Conservation (phyloP, 208 protist species). For the Leishmania mexicana region DNA sequence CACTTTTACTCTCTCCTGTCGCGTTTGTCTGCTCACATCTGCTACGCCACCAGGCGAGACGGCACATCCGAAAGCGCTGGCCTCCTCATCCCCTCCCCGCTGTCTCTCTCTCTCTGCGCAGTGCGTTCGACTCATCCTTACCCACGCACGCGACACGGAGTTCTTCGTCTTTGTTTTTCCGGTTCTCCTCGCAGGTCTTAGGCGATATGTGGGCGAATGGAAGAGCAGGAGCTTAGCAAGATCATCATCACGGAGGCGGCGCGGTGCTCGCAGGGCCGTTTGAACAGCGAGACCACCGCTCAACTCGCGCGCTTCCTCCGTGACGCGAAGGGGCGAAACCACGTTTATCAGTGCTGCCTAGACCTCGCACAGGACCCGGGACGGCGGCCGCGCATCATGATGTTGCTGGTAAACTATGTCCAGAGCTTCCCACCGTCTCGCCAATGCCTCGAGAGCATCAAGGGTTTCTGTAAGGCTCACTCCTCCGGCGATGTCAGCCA, state of each 20-base stretch:
- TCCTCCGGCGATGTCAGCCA: conserved; percentile 32
- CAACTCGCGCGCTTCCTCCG: conserved; percentile 48
- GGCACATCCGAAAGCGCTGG: not conserved
- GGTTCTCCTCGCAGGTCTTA: not conserved
- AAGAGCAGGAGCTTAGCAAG: conserved; percentile 25
- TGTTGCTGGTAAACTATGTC: conserved; percentile 67
- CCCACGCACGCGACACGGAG: not conserved
- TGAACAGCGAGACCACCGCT: conserved; percentile 25
- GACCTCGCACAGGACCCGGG: conserved; percentile 63
- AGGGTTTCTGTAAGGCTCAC: conserved; percentile 28
- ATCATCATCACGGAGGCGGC: conserved; percentile 34
- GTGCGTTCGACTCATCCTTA: not conserved
- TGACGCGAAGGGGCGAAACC: conserved; percentile 53
- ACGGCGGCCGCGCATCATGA: conserved; percentile 53
- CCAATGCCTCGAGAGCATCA: conserved; percentile 43
- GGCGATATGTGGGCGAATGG: not conserved
- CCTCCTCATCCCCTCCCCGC: not conserved
- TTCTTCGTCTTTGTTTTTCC: not conserved
- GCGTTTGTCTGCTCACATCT: not conserved
- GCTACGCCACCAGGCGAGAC: not conserved
- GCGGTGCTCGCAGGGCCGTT: conserved; percentile 29
- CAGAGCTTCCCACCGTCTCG: conserved; percentile 73
- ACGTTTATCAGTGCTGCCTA: conserved; percentile 72
- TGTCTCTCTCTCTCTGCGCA: not conserved
- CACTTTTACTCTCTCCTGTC: not conserved